A percentile compares a stretch with the other conserved stretches of the same genome.
Conservation (phyloP, 2,329 filamentous ascomycete genomes). For the Parafenestella ontariensis region DNA sequence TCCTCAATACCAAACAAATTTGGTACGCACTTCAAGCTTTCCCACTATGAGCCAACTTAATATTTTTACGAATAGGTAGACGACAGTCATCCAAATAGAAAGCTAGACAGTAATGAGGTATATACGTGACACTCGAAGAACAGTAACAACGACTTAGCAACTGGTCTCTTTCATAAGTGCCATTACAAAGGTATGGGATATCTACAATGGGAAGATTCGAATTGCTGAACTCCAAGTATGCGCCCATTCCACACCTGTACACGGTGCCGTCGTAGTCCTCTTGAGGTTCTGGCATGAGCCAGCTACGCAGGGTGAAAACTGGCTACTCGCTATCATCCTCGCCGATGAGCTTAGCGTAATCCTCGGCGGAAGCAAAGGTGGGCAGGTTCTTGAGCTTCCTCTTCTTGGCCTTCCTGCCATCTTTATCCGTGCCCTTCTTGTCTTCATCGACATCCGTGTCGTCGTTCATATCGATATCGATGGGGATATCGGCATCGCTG, state of each 20-base stretch:
- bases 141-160: neutral
- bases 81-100: neutral
- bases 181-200: constrained; percentile 43
- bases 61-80: neutral
- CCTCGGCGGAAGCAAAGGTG: constrained; percentile 90
- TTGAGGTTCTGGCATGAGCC: neutral
- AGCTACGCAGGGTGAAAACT: constrained; percentile 1
- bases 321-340: constrained; percentile 60
- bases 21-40: too few species aligned
- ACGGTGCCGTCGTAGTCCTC: neutral
- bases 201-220: constrained; percentile 32
- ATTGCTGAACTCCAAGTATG: constrained; percentile 9
- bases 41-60: too few species aligned
- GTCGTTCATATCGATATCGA: constrained; percentile 53
- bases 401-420: constrained; percentile 66
- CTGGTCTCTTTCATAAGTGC: constrained; percentile 7
- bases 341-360: constrained; percentile 86
- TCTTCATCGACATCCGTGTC: constrained; percentile 52
- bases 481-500: constrained; percentile 63
- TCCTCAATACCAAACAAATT: too few species aligned
- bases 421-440: constrained; percentile 42
- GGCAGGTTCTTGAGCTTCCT: constrained; percentile 89
- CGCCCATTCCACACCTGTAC: neutral
- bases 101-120: neutral
- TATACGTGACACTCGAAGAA: neutral